These are phyloP conservation scores for Xylaria bambusicola DNA, from an alignment of 495 filamentous ascomycete genomes.

Conservation along the genomic window DNA sequence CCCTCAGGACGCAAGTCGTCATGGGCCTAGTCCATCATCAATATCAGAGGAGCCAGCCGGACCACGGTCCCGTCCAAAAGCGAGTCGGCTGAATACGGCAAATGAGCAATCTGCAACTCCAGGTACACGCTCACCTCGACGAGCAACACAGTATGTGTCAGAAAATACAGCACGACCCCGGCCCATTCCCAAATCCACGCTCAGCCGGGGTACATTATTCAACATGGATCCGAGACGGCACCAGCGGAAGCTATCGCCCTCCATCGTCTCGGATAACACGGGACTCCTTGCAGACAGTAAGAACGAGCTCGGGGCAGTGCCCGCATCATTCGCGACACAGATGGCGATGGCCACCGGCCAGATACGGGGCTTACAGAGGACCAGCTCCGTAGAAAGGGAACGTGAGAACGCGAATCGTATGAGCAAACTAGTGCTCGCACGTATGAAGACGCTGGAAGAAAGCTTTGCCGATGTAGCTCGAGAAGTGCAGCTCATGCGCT, in stretches of 20 bases:
- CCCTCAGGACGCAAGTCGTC: conserved; percentile 46
- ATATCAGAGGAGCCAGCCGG: conserved; percentile 42
- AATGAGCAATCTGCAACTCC: conserved; percentile 22
- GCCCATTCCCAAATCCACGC: conserved; percentile 29
- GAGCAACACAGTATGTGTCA: conserved; percentile 21
- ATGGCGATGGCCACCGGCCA: conserved; percentile 69
- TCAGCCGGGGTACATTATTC: conserved; percentile 33
- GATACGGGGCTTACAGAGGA: conserved; percentile 35
- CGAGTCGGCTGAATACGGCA: conserved; percentile 29
- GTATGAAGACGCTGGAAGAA: conserved; percentile 90
- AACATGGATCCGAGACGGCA: conserved; percentile 33
- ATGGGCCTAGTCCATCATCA: conserved; percentile 49
- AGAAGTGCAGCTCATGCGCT: conserved; percentile 71
- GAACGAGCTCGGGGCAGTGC: conserved; percentile 62
- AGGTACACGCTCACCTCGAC: conserved; percentile 31
- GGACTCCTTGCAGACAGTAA: conserved; percentile 74
- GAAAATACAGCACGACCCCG: conserved; percentile 17
- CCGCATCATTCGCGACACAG: conserved; percentile 78
- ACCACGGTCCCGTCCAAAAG: conserved; percentile 34
- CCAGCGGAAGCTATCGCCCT: conserved; percentile 45
- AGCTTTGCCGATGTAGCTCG: conserved; percentile 79
- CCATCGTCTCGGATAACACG: conserved; percentile 66
- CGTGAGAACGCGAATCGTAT: conserved; percentile 66
- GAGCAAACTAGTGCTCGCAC: conserved; percentile 79
- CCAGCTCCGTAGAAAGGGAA: conserved; percentile 28